These are phyloP conservation scores for Clarkia xantiana DNA, from an alignment of 345 rosid species.

Conservation along the genomic window DNA sequence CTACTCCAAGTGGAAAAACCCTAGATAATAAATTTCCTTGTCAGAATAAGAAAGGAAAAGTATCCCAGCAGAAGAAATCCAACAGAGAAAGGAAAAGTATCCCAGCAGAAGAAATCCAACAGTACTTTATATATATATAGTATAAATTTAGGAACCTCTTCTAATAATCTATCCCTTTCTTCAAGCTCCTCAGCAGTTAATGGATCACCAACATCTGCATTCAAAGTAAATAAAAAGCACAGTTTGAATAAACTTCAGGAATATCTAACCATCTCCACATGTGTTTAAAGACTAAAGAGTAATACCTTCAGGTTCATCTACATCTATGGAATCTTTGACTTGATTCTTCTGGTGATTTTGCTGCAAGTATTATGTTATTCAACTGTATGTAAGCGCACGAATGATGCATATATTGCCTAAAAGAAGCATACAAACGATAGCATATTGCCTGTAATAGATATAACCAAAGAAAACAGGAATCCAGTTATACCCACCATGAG, in stretches of 20 bases:
- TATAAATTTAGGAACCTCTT: slow-evolving; percentile 43
- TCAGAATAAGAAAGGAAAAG: not conserved
- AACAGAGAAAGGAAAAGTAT: not conserved
- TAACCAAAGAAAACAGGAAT: not conserved
- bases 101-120: slow-evolving; percentile 2
- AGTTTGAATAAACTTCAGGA: slow-evolving; percentile 1
- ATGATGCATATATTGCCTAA: too few species aligned
- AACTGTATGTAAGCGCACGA: too few species aligned
- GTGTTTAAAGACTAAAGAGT: not conserved
- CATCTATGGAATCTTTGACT: slow-evolving; percentile 84
- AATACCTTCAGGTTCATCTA: slow-evolving; percentile 92
- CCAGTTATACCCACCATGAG: slow-evolving; percentile 53
- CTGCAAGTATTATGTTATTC: slow-evolving; percentile 18
- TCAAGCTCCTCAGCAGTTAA: slow-evolving; percentile 94
- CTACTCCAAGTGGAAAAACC: slow-evolving; percentile 97
- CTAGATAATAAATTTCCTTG: slow-evolving; percentile 16
- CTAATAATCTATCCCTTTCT: slow-evolving; percentile 78
- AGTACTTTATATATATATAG: not conserved
- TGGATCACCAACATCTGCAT: slow-evolving; percentile 70
- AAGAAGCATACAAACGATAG: too few species aligned
- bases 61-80: slow-evolving; percentile 7
- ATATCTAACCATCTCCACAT: not conserved
- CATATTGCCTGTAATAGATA: not conserved
- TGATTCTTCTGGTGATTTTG: slow-evolving; percentile 98
- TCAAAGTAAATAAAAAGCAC: slow-evolving; percentile 14